Conservation (phyloP, 1,139 yeast species). For the Zygosaccharomyces sapae region DNA sequence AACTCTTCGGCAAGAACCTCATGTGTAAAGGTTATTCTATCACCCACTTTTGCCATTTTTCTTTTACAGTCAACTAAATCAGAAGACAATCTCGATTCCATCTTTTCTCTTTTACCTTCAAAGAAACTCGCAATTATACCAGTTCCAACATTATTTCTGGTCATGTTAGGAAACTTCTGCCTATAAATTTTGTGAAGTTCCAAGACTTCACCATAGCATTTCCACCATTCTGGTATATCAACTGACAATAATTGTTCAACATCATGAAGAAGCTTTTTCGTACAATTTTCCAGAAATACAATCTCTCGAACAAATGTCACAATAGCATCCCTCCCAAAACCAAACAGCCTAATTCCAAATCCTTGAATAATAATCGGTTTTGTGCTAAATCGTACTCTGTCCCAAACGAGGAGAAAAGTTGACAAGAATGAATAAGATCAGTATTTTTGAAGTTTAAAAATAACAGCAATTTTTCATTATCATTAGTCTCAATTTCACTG, state of each 20-base stretch:
- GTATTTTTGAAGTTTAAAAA: conserved; percentile 44
- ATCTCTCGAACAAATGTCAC: conserved; percentile 19
- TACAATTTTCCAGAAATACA: conserved; percentile 27
- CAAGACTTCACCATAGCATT: conserved; percentile 37
- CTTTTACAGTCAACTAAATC: conserved; percentile 25
- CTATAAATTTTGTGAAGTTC: conserved; percentile 34
- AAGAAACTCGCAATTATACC: conserved; percentile 33
- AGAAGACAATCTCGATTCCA: conserved; percentile 36
- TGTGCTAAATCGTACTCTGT: conserved; percentile 10
- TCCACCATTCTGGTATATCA: conserved; percentile 52
- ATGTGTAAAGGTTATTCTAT: conserved; percentile 39
- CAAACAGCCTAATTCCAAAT: neutral
- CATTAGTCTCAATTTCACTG: conserved; percentile 37
- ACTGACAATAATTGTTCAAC: conserved; percentile 41
- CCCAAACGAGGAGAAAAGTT: conserved; percentile 22
- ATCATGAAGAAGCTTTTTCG: conserved; percentile 41
- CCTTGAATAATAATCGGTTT: conserved; percentile 1
- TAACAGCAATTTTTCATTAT: conserved; percentile 44
- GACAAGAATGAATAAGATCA: conserved; percentile 39
- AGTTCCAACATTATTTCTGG: conserved; percentile 11
- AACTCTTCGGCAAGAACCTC: conserved; percentile 61
- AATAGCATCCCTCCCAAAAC: conserved; percentile 13
- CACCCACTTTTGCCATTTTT: conserved; percentile 19
- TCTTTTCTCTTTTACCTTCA: conserved; percentile 41
- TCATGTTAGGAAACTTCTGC: conserved; percentile 24